Base-by-base conservation (phyloP, 2,329 filamentous ascomycete species). In the Verticillium albo-atrum region DNA sequence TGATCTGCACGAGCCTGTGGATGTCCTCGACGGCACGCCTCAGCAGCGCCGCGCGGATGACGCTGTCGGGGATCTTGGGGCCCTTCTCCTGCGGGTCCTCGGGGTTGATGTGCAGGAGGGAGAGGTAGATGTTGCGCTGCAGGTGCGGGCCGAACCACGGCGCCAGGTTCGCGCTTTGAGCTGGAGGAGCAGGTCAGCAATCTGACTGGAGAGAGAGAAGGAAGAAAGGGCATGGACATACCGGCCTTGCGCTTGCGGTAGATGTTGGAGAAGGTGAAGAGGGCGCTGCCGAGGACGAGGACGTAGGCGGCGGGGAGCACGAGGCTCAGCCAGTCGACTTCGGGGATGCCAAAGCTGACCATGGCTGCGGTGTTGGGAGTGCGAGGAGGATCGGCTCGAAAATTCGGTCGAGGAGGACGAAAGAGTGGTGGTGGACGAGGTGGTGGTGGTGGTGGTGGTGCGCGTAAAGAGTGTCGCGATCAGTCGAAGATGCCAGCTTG, bases 91-190 rank as follows among this genome's bases (percentile, higher is more conserved):
- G 23, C 58, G 82, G 83, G 34, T 79, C 77, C 65, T 83, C 82
- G 58, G 85, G 81, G 58, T 85, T 83, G 71, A 95, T 83, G 77
- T 99, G 92, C 56, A 97, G 82, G 47, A 99, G 87, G 52, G 92
- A 92, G 62, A 97, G 86, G 81, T 98, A 99, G 71, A 99, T 86
- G 75, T 99, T 93, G 75, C 94, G 91, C 76, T 95, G 90, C 56
- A 96, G 81, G 74, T 99, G 93, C 57, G 89, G 84, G 26, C 89
- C 88, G 76, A 99, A 99, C 94, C 95, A 99, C 67, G 94, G 92
- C 66, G 90, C 92, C 62, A 99, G 87, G 66, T 90, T 91, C 58
- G 91, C 89, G 68, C 90, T 89, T 78, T 92, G 87, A 65, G 81
- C 90, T 92, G 65, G 58, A 53, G 23, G 26, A 60, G 66, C 61